phyloP scores from a whole-genome alignment of 2,329 filamentous ascomycete genomes.

The Arthroderma uncinatum region DNA sequence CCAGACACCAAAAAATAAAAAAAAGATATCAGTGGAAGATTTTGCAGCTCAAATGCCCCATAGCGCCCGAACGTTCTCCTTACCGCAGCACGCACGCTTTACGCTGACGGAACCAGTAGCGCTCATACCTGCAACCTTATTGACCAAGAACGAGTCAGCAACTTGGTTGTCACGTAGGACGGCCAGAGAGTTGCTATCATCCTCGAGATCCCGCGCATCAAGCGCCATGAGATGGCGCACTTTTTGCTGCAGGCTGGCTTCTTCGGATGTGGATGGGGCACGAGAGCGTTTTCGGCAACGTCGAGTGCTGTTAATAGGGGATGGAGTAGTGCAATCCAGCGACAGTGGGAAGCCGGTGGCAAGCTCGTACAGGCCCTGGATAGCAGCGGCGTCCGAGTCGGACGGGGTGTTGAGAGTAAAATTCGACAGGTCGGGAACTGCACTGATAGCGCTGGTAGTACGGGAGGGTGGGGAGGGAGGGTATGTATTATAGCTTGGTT shows the following conservation, averaged over 20 bases:
- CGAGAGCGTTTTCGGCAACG: conserved; percentile 31
- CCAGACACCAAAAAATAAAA: not conserved
- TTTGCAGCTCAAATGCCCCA: conserved; percentile 5
- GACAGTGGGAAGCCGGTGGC: conserved; percentile 24
- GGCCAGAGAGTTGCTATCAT: conserved; percentile 18
- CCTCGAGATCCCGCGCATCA: conserved; percentile 14
- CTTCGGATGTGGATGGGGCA: conserved; percentile 25
- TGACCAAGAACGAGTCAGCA: conserved; percentile 25
- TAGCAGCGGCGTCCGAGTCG: conserved; percentile 23
- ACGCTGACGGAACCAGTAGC: conserved; percentile 27
- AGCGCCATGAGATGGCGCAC: conserved; percentile 30
- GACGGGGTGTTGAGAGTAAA: conserved; percentile 25
- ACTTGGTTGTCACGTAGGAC: conserved; percentile 25
- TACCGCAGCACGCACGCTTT: conserved; percentile 33
- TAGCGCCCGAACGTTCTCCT: conserved; percentile 7
- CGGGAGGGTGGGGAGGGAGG: conserved; percentile 13
- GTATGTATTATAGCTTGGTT: conserved; percentile 26
- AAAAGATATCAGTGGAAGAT: not conserved
- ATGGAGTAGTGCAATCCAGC: not conserved
- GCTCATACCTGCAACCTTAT: conserved; percentile 19
- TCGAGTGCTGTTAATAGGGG: conserved; percentile 13
- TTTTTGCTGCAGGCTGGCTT: conserved; percentile 25
- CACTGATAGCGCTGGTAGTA: conserved; percentile 19
- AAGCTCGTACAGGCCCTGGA: conserved; percentile 33
- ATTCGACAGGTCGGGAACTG: conserved; percentile 26